Evolutionary conservation across 805 yeast genomes (phyloP), one percentile per base, ranked within the genome.

Genomic region (Candida easanensis): DNA sequence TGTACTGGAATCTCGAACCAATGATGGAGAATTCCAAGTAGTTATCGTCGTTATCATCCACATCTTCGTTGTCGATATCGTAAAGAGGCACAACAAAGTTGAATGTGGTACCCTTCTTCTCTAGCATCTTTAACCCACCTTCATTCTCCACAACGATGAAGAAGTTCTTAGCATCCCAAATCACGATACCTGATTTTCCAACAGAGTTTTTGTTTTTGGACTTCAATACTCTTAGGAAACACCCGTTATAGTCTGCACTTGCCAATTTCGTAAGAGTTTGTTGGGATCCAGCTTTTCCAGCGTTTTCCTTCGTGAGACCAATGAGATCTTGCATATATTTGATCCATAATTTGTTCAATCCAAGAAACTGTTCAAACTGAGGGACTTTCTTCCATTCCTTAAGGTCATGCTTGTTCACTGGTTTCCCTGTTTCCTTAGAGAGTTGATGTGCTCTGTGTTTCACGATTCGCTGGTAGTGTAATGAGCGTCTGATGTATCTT

Each of bases 171-270:
- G 91, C 76, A 58, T 89, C 97, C 84, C 93, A 86, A 2, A 87
- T 66, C 2, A 89, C 86, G 5, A 89, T 84, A 0, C 97, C 97
- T 30, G 68, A 51, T 25, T 73, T 53, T 0, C 93, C 95, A 7
- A 82, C 70, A 42, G 77, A 57, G 38, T 77, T 73, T 5, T 71
- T 65, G 54, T 82, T 84, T 17, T 65, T 63, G n/a, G 87, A 70
- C 36, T 77, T 74, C 2, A 70, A 54, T 0, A 89, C 89, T 13
- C 70, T 70, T 13, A 88, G 44, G 33, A 62, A 60, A n/a, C 93
- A 77, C 3, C 97, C 97, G 53, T 83, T 84, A 63, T 76, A 84
- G 56, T 89, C 97, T 2, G 93, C 87, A 47, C 83, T 74, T 1
- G 91, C 74, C 32, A 89, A 64, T 51, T 82, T 80, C 5, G 77